Evolutionary conservation across 441 rosid species (phyloP).

Genomic region (Melastoma candidum): DNA sequence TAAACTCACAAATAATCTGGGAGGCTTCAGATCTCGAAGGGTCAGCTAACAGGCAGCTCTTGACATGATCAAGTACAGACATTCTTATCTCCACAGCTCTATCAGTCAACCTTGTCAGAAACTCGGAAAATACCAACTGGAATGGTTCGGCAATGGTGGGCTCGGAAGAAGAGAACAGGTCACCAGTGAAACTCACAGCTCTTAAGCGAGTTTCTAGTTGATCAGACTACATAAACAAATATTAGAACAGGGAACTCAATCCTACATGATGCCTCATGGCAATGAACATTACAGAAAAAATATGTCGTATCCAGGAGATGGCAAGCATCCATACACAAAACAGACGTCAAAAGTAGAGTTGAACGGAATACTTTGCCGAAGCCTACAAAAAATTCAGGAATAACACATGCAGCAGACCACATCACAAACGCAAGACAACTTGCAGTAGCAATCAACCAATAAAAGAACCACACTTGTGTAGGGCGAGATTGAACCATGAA

Average conservation of each 20-base stretch:
- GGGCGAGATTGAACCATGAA: too few species aligned
- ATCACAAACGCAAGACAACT: too few species aligned
- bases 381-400: too few species aligned
- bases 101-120: constrained; percentile 93
- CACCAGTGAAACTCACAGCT: constrained; percentile 89
- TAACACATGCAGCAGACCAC: too few species aligned
- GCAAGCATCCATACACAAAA: too few species aligned
- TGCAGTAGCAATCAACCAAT: too few species aligned
- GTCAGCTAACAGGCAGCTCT: constrained; percentile 68
- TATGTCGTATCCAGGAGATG: too few species aligned
- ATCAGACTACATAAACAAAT: constrained; percentile 62
- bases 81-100: constrained; percentile 83
- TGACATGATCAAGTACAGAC: constrained; percentile 87
- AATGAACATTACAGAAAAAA: neutral
- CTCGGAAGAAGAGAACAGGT: constrained; percentile 77
- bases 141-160: constrained; percentile 54
- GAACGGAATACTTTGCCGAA: too few species aligned
- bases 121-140: constrained; percentile 84
- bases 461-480: too few species aligned
- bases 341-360: too few species aligned
- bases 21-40: constrained; percentile 77
- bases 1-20: constrained; percentile 65
- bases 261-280: constrained; percentile 6
- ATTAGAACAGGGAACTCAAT: constrained; percentile 15
- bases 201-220: constrained; percentile 80